Conservation (phyloP, 2,329 filamentous ascomycete genomes). For the Aspergillus candidus region DNA sequence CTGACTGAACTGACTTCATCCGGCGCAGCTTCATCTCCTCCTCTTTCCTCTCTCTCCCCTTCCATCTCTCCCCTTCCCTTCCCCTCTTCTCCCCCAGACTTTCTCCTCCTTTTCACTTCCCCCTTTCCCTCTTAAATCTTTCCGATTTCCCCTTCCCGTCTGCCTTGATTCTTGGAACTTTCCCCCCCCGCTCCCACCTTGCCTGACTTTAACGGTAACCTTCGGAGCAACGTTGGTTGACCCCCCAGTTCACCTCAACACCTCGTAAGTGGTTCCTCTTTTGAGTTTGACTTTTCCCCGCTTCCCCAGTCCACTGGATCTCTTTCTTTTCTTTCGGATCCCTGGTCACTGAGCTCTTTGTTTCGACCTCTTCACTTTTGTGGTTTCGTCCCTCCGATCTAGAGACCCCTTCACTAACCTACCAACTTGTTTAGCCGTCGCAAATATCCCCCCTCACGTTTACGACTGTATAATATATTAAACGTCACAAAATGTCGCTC, state of each 20-base stretch:
- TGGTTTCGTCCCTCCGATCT: too few species aligned
- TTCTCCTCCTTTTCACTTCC: constrained; percentile 6
- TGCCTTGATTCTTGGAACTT: constrained; percentile 3
- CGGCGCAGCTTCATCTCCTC: constrained; percentile 4
- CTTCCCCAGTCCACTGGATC: not conserved
- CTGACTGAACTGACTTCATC: constrained; percentile 10
- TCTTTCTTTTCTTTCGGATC: not conserved
- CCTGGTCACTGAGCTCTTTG: not conserved
- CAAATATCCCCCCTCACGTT: too few species aligned
- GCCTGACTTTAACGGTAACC: not conserved
- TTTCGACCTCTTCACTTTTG: not conserved
- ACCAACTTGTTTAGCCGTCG: too few species aligned
- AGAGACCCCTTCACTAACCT: too few species aligned
- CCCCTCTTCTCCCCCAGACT: constrained; percentile 7
- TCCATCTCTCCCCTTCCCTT: constrained; percentile 4
- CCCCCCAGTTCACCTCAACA: not conserved
- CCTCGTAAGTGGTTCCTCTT: not conserved
- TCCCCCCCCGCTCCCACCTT: constrained; percentile 1
- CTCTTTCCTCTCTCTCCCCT: constrained; percentile 3
- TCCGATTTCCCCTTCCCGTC: constrained; percentile 1
- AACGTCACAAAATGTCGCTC: constrained; percentile 25
- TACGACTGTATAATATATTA: too few species aligned
- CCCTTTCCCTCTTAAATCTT: constrained; percentile 1
- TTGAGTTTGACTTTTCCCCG: constrained; percentile 4
- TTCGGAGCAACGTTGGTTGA: not conserved